Evolutionary conservation across 352 stramenopile genomes (phyloP).

Genomic region (Globisporangium spiculum): DNA sequence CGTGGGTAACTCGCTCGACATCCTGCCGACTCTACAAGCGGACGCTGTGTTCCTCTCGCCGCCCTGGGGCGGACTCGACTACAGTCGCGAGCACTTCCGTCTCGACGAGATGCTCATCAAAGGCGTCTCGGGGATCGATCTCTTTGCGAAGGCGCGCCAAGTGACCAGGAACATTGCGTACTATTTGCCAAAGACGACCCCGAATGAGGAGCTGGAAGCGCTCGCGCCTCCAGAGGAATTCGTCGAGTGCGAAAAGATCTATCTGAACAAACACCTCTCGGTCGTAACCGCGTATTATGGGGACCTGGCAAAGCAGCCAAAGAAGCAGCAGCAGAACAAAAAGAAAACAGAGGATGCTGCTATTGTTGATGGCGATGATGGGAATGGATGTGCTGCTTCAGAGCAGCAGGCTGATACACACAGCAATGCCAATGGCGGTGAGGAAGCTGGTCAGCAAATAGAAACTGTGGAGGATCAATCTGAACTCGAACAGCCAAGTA

Average conservation of each 20-base stretch:
- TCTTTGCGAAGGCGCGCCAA: constrained; percentile 60
- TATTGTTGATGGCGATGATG: too few species aligned
- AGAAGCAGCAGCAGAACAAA: too few species aligned
- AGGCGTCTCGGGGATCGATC: constrained; percentile 44
- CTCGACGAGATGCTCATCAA: constrained; percentile 70
- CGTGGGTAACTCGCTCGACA: constrained; percentile 77
- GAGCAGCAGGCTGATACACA: too few species aligned
- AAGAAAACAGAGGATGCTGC: too few species aligned
- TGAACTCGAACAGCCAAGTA: too few species aligned
- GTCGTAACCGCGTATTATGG: constrained; percentile 86
- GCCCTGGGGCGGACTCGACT: constrained; percentile 85
- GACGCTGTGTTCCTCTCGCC: constrained; percentile 91
- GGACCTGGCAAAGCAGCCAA: constrained; percentile 26
- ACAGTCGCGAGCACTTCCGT: constrained; percentile 59
- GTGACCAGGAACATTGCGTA: constrained; percentile 80
- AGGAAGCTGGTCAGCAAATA: too few species aligned
- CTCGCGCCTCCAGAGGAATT: constrained; percentile 39
- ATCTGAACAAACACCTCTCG: constrained; percentile 78
- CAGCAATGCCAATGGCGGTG: too few species aligned
- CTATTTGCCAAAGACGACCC: constrained; percentile 76
- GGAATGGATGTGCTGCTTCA: too few species aligned
- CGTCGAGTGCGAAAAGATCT: constrained; percentile 77
- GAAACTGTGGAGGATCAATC: too few species aligned
- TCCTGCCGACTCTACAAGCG: constrained; percentile 71
- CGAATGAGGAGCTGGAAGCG: constrained; percentile 42